Percentiles rank a stretch among this genome's conserved stretches.
Conservation (phyloP, 2,329 filamentous ascomycete species). For the Sporothrix mexicana region DNA sequence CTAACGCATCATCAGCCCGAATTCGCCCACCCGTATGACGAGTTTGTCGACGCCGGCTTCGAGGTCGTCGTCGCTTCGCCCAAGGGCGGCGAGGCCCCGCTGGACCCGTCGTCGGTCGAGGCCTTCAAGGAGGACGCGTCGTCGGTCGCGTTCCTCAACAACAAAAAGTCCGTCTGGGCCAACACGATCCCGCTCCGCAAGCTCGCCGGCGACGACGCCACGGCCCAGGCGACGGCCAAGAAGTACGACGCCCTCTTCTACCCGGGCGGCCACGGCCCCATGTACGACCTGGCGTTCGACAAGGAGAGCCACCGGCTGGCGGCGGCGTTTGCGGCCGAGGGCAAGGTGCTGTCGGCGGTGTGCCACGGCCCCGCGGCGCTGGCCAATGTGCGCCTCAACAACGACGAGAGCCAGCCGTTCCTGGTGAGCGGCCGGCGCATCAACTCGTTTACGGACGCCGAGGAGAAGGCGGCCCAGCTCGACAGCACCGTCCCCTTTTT, state of each 20-base stretch:
- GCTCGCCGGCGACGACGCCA: slow-evolving; percentile 55
- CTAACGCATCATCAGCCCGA: too few relatives aligned
- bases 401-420: slow-evolving; percentile 50
- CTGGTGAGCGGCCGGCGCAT: slow-evolving; percentile 63
- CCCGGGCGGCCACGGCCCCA: slow-evolving; percentile 64
- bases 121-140: slow-evolving; percentile 59
- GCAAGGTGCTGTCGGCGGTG: slow-evolving; percentile 69
- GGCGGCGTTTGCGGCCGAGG: slow-evolving; percentile 64
- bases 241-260: slow-evolving; percentile 39
- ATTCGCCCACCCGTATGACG: slow-evolving; percentile 68
- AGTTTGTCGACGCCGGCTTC: slow-evolving; percentile 57
- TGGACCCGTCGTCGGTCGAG: slow-evolving; percentile 65
- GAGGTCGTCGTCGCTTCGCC: slow-evolving; percentile 66
- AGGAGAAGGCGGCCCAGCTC: slow-evolving; percentile 56
- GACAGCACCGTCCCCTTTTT: slow-evolving; percentile 59
- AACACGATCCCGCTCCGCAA: slow-evolving; percentile 64
- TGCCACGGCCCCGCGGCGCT: slow-evolving; percentile 73
- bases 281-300: slow-evolving; percentile 70
- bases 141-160: slow-evolving; percentile 60
- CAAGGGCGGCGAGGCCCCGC: slow-evolving; percentile 64
- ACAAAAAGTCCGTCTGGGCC: slow-evolving; percentile 66
- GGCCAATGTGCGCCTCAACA: slow-evolving; percentile 56
- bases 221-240: slow-evolving; percentile 38
- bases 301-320: slow-evolving; percentile 63
- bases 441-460: slow-evolving; percentile 64